A percentile compares a stretch with the other conserved stretches of the same genome.
Conservation (phyloP, 192 early-diverging fungal species). For the Podila verticillata region DNA sequence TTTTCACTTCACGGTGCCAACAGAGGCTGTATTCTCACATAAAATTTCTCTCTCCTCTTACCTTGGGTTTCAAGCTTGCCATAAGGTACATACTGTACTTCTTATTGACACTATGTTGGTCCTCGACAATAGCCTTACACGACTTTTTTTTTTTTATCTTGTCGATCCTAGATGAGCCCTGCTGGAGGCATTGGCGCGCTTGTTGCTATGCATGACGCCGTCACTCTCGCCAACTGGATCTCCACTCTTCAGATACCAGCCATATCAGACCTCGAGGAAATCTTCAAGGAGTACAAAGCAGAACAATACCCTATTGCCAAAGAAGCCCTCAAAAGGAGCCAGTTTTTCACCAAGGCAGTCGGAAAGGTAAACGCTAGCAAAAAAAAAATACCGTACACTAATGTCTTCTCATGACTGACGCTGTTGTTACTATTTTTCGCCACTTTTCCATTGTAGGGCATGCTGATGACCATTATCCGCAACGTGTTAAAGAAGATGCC, state of each 20-base stretch:
- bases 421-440: too few relatives aligned
- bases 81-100: not conserved
- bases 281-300: not conserved
- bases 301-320: not conserved
- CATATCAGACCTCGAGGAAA: not conserved
- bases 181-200: not conserved
- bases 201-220: not conserved
- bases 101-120: too few relatives aligned
- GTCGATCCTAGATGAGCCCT: not conserved
- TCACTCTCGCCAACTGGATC: not conserved
- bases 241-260: not conserved
- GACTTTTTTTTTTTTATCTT: not conserved
- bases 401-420: too few relatives aligned
- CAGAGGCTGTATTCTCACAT: too few relatives aligned
- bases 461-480: not conserved
- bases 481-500: not conserved
- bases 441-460: too few relatives aligned
- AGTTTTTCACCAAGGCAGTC: not conserved
- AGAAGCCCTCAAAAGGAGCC: not conserved
- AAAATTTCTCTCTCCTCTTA: too few relatives aligned
- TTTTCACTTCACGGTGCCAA: too few relatives aligned
- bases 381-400: constrained; percentile 2
- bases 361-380: not conserved
- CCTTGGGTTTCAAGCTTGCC: not conserved
- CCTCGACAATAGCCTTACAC: not conserved